These are phyloP conservation scores for Mimosa bimucronata DNA, from an alignment of 306 rosid genomes.

Conservation along the genomic window DNA sequence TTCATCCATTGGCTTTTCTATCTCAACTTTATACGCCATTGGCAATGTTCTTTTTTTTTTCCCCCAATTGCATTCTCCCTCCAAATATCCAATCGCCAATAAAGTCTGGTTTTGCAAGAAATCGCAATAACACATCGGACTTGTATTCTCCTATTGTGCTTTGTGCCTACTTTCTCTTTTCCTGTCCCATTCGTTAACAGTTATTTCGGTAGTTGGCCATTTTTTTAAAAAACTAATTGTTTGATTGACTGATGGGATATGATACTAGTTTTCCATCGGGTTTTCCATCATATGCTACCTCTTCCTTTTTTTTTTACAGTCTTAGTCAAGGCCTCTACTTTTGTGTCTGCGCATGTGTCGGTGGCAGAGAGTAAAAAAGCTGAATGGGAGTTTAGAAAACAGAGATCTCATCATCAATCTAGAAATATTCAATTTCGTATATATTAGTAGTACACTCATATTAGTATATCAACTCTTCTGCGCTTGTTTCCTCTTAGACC, in stretches of 20 bases:
- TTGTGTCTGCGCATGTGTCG: background rate
- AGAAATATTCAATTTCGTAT: background rate
- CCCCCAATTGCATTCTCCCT: background rate
- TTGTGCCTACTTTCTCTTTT: background rate
- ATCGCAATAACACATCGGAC: background rate
- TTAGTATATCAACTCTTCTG: slow-evolving; percentile 70
- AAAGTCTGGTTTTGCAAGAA: background rate
- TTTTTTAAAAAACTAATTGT: background rate
- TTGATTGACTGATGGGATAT: background rate
- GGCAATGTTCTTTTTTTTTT: background rate
- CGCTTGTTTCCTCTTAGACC: slow-evolving; percentile 57
- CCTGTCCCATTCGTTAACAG: background rate
- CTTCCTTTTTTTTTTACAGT: background rate
- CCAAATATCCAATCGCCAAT: background rate
- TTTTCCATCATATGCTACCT: background rate
- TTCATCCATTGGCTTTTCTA: background rate
- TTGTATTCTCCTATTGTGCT: background rate
- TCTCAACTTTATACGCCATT: background rate
- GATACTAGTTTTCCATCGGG: background rate
- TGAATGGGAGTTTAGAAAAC: background rate
- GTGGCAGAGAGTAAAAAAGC: background rate
- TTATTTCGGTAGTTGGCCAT: background rate
- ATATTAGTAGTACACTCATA: background rate
- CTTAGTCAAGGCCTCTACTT: background rate
- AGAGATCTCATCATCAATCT: background rate